Base-by-base conservation (phyloP, 1,284 basidiomycete genomes). In the Trametes pubescens region DNA sequence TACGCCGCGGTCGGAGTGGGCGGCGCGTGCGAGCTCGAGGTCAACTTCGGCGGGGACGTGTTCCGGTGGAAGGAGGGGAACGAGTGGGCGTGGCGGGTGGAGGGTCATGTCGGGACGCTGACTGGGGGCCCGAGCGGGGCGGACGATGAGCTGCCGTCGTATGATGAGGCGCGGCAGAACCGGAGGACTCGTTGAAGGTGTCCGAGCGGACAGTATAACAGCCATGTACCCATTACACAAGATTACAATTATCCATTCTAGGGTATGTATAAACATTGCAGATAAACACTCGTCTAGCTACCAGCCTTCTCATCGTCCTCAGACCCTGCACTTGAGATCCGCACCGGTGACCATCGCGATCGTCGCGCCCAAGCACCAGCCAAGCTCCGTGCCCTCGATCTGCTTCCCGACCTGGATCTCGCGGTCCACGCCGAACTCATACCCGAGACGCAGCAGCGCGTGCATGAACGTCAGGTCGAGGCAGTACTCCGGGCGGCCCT, bases 401-500 rank as follows among this genome's bases (percentile, higher is more conserved):
- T 93, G 90, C 84, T 99, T 99, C 72, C 90, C 96, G 44, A 96
- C 86, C 76, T 84, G 81, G 43, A 96, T 85, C 68, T 88, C 83
- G 66, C 93, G 78, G 43, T 80, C 81, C 44, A 86, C 87, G 24
- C 78, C 81, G 74, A 97, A 89, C 81, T 95, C 95, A 78, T 96
- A 94, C 52, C 93, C 89, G 0, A 96, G 82, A 61, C 91, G 84
- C 57, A 99, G 79, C 65, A 99, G 77, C 40, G 87, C 90, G 74
- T 98, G 89, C 94, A 97, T 95, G 77, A 96, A 99, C 38, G 95
- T 98, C 73, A 99, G 77, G 78, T 99, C 97, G 51, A 99, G 84
- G 78, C 97, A 99, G 81, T 91, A 95, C 80, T 99, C 97, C 0
- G 97, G 96, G 11, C 95, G 83, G 59, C 84, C 93, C 57, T 88